Conservation (phyloP, 805 yeast species). For the Kodamaea laetipori region DNA sequence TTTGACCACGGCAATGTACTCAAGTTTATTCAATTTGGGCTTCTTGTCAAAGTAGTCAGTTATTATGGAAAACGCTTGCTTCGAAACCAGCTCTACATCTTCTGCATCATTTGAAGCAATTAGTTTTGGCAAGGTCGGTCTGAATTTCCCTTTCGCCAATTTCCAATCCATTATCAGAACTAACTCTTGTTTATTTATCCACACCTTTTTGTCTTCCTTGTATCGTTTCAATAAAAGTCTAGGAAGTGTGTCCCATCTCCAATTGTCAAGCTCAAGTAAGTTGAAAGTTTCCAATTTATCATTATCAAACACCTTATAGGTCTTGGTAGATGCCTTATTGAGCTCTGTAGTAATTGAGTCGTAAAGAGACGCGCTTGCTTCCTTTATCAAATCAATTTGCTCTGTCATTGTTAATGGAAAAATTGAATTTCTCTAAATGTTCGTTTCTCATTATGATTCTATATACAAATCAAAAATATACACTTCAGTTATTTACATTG, state of each 20-base stretch:
- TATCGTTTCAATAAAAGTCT: conserved; percentile 24
- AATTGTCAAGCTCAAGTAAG: conserved; percentile 38
- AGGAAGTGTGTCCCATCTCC: conserved; percentile 39
- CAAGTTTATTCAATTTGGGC: conserved; percentile 4
- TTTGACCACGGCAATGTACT: conserved; percentile 24
- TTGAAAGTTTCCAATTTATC: background rate
- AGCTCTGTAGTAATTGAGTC: conserved; percentile 28
- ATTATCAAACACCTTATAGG: conserved; percentile 23
- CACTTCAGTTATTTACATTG: conserved; percentile 2
- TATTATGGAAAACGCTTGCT: conserved; percentile 24
- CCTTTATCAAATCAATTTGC: conserved; percentile 4
- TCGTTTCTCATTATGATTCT: background rate
- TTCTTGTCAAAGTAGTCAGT: conserved; percentile 9
- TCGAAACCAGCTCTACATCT: conserved; percentile 32
- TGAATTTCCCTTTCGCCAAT: conserved; percentile 41
- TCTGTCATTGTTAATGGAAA: conserved; percentile 2
- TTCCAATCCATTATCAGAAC: conserved; percentile 51
- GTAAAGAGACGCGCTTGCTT: conserved; percentile 30
- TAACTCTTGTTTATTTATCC: conserved; percentile 44
- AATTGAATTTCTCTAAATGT: background rate
- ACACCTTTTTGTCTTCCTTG: conserved; percentile 20
- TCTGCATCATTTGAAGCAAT: conserved; percentile 38
- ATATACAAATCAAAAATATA: background rate
- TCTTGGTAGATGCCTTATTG: conserved; percentile 27
- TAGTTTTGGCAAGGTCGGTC: conserved; percentile 47